Percentiles rank a stretch among this genome's conserved stretches.
Evolutionary conservation across 2,329 filamentous ascomycete genomes (phyloP).

Genomic region (Fusarium domesticum): DNA sequence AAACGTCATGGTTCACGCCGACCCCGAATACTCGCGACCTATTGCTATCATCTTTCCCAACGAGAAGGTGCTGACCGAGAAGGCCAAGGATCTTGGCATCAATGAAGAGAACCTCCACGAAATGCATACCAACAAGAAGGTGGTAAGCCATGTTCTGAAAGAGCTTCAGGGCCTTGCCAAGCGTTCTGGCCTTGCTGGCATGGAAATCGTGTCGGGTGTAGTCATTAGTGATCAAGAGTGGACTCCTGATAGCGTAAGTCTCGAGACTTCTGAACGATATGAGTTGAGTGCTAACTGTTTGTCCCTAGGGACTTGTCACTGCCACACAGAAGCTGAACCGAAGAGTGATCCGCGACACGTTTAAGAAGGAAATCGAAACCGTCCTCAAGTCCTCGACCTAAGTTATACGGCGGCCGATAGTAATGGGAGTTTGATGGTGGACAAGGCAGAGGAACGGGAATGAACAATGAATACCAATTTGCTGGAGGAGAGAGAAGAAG

Average conservation of each 20-base stretch:
- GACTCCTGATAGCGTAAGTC: conserved; percentile 78
- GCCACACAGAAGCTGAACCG: conserved; percentile 62
- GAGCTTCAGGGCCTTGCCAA: conserved; percentile 65
- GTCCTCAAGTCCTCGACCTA: conserved; percentile 33
- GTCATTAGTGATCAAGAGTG: conserved; percentile 83
- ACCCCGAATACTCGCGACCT: conserved; percentile 69
- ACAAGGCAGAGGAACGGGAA: conserved; percentile 4
- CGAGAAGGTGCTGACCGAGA: conserved; percentile 59
- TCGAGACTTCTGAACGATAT: neutral
- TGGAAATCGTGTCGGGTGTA: conserved; percentile 74
- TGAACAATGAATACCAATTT: conserved; percentile 23
- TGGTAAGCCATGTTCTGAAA: conserved; percentile 61
- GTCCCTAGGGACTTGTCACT: conserved; percentile 53
- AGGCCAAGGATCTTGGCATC: conserved; percentile 61
- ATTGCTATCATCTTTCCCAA: conserved; percentile 75
- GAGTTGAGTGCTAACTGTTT: conserved; percentile 19
- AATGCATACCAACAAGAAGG: conserved; percentile 64
- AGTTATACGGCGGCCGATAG: conserved; percentile 4
- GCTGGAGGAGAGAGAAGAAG: conserved; percentile 13
- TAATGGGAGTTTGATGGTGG: neutral
- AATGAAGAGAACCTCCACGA: conserved; percentile 65
- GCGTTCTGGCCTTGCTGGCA: conserved; percentile 62
- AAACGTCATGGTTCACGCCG: conserved; percentile 86
- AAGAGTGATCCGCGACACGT: conserved; percentile 48
- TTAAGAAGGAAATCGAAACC: conserved; percentile 50